Evolutionary conservation across 192 early-diverging fungal species (phyloP).

Genomic region (Lobulomyces angularis): DNA sequence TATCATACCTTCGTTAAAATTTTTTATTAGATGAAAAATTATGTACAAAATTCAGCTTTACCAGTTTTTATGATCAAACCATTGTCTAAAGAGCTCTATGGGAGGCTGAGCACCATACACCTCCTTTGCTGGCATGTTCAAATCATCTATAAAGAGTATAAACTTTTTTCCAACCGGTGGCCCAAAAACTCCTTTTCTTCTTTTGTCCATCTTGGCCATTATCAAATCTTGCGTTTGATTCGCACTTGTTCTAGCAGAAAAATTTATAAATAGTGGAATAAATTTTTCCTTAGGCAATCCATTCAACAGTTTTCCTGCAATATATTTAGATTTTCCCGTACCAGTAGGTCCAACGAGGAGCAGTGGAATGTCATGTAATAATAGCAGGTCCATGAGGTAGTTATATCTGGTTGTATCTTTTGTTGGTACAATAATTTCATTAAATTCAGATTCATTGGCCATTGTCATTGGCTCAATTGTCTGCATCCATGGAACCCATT

Average conservation of each 20-base stretch:
- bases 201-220: slow-evolving; percentile 50
- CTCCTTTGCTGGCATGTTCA: slow-evolving; percentile 53
- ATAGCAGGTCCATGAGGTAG: slow-evolving; percentile 43
- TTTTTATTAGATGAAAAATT: too few relatives aligned
- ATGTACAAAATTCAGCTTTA: too few relatives aligned
- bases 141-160: slow-evolving; percentile 46
- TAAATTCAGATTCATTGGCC: slow-evolving; percentile 35
- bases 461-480: slow-evolving; percentile 33
- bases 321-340: slow-evolving; percentile 53
- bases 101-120: slow-evolving; percentile 50
- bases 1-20: too few relatives aligned
- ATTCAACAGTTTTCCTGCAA: slow-evolving; percentile 34
- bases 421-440: slow-evolving; percentile 47
- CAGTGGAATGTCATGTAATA: slow-evolving; percentile 33
- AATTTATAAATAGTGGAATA: slow-evolving; percentile 46
- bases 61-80: slow-evolving; percentile 52
- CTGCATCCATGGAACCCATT: slow-evolving; percentile 38
- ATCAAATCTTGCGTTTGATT: slow-evolving; percentile 47
- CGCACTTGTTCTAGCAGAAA: slow-evolving; percentile 43
- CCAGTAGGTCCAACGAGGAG: slow-evolving; percentile 48
- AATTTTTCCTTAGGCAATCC: slow-evolving; percentile 37
- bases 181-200: slow-evolving; percentile 48
- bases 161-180: slow-evolving; percentile 38
- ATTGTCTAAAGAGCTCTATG: slow-evolving; percentile 47
- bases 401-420: slow-evolving; percentile 51